A percentile compares a stretch with the other conserved stretches of the same genome.
phyloP scores from a whole-genome alignment of 2,329 filamentous ascomycete genomes.

The Claviceps maximensis region DNA sequence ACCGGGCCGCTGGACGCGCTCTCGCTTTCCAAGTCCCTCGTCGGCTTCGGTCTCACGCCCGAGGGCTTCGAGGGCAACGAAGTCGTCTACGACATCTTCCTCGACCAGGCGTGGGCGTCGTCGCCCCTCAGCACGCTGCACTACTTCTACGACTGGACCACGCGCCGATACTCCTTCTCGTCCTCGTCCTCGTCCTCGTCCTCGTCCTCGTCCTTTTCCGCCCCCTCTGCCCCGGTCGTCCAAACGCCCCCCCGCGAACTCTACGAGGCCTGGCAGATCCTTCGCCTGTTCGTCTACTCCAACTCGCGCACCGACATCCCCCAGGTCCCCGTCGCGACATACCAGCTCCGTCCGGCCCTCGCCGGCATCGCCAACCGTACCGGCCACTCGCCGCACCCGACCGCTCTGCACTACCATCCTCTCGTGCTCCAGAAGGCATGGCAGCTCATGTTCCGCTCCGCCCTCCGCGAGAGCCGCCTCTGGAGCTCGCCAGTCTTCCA shows the following conservation, averaged over 20 bases:
- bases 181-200: too few species aligned
- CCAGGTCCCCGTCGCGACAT: conserved; percentile 30
- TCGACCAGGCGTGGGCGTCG: conserved; percentile 36
- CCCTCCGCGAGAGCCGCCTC: conserved; percentile 16
- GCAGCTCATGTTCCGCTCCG: conserved; percentile 24
- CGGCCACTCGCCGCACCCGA: conserved; percentile 24
- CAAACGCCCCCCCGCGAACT: conserved; percentile 11
- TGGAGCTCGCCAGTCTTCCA: conserved; percentile 28
- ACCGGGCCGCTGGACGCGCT: conserved; percentile 31
- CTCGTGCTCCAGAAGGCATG: conserved; percentile 23
- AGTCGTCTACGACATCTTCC: conserved; percentile 35
- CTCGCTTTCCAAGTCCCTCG: conserved; percentile 24
- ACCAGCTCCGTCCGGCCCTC: conserved; percentile 30
- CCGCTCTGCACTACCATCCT: conserved; percentile 28
- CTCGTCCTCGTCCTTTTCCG: too few species aligned
- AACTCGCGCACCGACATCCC: conserved; percentile 30
- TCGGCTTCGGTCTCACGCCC: conserved; percentile 34
- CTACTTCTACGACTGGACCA: conserved; percentile 35
- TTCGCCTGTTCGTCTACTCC: conserved; percentile 33
- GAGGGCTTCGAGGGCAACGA: conserved; percentile 41
- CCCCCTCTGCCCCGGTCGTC: too few species aligned
- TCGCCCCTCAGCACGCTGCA: conserved; percentile 26
- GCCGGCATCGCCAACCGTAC: conserved; percentile 25
- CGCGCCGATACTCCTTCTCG: conserved; percentile 26
- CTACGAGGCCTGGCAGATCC: conserved; percentile 31